These are phyloP conservation scores for Globisporangium cederbergense DNA, from an alignment of 352 stramenopile species.

Conservation along the genomic window DNA sequence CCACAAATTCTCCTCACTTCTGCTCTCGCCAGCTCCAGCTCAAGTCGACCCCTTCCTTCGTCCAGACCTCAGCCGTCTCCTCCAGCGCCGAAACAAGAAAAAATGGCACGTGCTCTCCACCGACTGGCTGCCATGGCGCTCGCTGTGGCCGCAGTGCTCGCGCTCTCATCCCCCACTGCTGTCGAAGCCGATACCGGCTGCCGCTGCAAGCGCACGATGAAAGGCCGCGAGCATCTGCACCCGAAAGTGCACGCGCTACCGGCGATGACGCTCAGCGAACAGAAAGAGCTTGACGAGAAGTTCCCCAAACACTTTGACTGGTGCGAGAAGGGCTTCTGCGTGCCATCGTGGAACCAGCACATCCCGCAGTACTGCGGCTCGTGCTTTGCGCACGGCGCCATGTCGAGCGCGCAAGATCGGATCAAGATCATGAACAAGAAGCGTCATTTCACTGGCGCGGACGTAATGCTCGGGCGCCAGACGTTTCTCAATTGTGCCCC, in stretches of 20 bases:
- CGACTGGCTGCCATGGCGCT: not conserved
- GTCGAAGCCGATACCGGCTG: conserved; percentile 24
- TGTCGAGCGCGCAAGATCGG: conserved; percentile 72
- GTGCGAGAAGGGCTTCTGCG: conserved; percentile 77
- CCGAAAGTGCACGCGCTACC: conserved; percentile 39
- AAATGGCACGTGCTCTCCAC: conserved; percentile 4
- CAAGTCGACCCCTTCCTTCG: not conserved
- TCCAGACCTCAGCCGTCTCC: not conserved
- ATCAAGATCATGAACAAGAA: conserved; percentile 82
- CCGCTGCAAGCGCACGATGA: conserved; percentile 69
- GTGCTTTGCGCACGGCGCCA: conserved; percentile 74
- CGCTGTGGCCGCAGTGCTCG: conserved; percentile 13
- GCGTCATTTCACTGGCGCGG: conserved; percentile 49
- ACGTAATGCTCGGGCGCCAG: conserved; percentile 78
- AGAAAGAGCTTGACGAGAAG: conserved; percentile 27
- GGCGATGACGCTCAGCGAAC: conserved; percentile 36
- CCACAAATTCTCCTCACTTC: not conserved
- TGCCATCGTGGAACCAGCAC: conserved; percentile 84
- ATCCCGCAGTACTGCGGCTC: conserved; percentile 87
- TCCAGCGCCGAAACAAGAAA: not conserved
- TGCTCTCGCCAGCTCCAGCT: conserved; percentile 1
- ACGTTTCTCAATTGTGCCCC: conserved; percentile 82
- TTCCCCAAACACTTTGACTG: conserved; percentile 87
- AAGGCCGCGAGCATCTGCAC: conserved; percentile 67
- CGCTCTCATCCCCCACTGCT: not conserved